Evolutionary conservation across 108 stramenopile genomes (phyloP).

Genomic region (Stephanodiscus minutulus): DNA sequence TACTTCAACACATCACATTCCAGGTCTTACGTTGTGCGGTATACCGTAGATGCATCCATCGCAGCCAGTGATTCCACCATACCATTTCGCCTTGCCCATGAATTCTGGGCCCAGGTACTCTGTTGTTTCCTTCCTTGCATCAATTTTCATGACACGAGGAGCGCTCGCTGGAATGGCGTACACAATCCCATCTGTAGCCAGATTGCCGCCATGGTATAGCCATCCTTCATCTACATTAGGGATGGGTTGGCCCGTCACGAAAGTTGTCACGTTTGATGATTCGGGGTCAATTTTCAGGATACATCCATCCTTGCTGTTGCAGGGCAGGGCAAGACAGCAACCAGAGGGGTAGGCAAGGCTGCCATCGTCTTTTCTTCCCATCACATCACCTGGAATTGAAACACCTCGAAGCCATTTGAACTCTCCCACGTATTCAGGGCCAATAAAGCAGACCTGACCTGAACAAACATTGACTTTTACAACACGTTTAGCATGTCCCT

Average conservation of each 20-base stretch:
- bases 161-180: conserved; percentile 75
- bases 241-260: conserved; percentile 45
- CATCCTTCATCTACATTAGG: conserved; percentile 52
- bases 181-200: conserved; percentile 58
- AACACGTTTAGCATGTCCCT: conserved; percentile 59
- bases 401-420: conserved; percentile 76
- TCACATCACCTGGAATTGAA: conserved; percentile 50
- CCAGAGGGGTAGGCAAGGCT: conserved; percentile 49
- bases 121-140: conserved; percentile 54
- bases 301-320: conserved; percentile 50
- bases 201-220: conserved; percentile 69
- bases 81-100: conserved; percentile 57
- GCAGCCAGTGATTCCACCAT: conserved; percentile 53
- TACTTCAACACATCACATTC: background rate
- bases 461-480: conserved; percentile 51
- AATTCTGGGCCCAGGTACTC: conserved; percentile 54
- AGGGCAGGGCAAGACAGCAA: conserved; percentile 63
- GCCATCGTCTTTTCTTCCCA: conserved; percentile 30
- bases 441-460: conserved; percentile 53
- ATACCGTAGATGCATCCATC: conserved; percentile 73
- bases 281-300: conserved; percentile 67
- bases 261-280: conserved; percentile 49
- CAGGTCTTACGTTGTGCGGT: conserved; percentile 57
- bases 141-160: conserved; percentile 57
- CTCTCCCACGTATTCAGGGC: conserved; percentile 54